phyloP scores from a whole-genome alignment of 306 rosid genomes.

The Pyrus pyrifolia region DNA sequence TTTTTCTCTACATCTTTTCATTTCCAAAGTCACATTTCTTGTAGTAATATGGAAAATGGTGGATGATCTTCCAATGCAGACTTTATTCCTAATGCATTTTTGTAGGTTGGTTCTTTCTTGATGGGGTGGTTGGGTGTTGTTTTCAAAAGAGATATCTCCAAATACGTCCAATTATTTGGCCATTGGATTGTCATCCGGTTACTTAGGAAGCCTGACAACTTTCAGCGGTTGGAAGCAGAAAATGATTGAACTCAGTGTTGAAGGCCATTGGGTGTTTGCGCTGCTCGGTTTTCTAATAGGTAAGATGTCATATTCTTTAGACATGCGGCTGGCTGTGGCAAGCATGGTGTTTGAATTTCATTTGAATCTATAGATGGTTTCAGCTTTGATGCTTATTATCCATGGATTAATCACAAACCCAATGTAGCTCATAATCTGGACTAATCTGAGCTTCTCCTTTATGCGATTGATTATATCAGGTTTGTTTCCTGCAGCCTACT shows the following conservation, averaged over 20 bases:
- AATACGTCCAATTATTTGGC: constrained; percentile 55
- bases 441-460: background rate
- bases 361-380: background rate
- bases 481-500: constrained; percentile 57
- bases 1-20: background rate
- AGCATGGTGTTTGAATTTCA: background rate
- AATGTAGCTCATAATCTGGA: background rate
- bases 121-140: constrained; percentile 95
- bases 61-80: constrained; percentile 1
- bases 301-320: background rate
- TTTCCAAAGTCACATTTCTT: background rate
- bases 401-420: background rate
- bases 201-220: constrained; percentile 88
- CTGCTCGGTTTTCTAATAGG: constrained; percentile 54
- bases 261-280: constrained; percentile 31
- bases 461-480: constrained; percentile 35
- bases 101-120: constrained; percentile 45
- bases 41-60: background rate
- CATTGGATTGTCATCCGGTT: constrained; percentile 69
- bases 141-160: constrained; percentile 61
- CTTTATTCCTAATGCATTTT: constrained; percentile 26
- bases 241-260: constrained; percentile 70
- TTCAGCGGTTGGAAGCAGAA: constrained; percentile 93
- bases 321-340: background rate
- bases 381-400: constrained; percentile 4